Evolutionary conservation across 163 green algal genomes (phyloP).

Genomic region (Coccomyxa subellipsoidea): DNA sequence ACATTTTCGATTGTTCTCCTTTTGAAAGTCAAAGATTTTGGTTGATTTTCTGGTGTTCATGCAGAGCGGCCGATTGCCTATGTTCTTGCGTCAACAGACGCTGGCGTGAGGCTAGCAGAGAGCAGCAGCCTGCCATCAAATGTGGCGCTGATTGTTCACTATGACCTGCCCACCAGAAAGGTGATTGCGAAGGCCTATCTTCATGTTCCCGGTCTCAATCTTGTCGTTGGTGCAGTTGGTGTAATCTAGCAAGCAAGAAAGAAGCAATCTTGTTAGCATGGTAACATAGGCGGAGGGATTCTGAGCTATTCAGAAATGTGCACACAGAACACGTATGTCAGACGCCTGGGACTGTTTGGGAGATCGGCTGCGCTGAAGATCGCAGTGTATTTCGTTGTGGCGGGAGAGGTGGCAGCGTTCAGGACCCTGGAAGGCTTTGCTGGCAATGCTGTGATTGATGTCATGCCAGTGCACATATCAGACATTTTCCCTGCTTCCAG

Average conservation of each 20-base stretch:
- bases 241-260: no score
- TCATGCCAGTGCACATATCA: conserved; percentile 3
- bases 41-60: no score
- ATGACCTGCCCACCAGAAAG: not conserved
- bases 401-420: conserved; percentile 1
- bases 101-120: not conserved
- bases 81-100: not conserved
- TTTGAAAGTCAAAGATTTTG: no score
- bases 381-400: not conserved
- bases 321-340: not conserved
- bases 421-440: conserved; percentile 1
- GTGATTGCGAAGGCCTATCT: no score
- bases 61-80: not conserved
- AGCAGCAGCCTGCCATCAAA: not conserved
- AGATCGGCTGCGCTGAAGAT: not conserved
- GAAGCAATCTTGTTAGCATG: no score
- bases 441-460: not conserved
- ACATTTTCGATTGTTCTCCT: no score
- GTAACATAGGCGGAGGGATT: no score
- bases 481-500: not conserved
- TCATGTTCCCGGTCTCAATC: no score
- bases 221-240: no score
- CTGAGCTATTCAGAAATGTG: no score
- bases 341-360: not conserved
- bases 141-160: not conserved